phyloP scores from a whole-genome alignment of 257 asterid genomes.

The Eustoma russellianum region DNA sequence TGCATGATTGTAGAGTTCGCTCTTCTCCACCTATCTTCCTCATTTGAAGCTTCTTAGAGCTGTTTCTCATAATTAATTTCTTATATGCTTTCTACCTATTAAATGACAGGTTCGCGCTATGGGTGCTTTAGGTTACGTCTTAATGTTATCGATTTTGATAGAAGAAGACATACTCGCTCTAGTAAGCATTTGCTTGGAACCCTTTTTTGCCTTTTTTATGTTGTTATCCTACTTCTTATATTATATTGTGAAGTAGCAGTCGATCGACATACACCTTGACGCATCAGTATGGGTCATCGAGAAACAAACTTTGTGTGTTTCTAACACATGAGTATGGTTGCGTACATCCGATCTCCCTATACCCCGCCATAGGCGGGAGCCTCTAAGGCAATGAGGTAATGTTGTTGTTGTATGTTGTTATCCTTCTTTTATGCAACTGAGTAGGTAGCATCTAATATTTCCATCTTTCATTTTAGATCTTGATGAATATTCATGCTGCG shows the following conservation, averaged over 20 bases:
- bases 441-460: neutral
- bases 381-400: no score
- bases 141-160: conserved; percentile 67
- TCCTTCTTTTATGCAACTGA: neutral
- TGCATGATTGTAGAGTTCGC: conserved; percentile 59
- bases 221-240: no score
- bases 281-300: no score
- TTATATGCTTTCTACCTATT: neutral
- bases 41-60: conserved; percentile 4
- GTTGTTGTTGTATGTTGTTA: no score
- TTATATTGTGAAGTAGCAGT: no score
- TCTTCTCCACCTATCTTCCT: conserved; percentile 14
- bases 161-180: conserved; percentile 86
- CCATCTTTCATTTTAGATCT: conserved; percentile 41
- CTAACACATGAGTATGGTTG: no score
- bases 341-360: no score
- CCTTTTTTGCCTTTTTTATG: no score
- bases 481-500: conserved; percentile 71
- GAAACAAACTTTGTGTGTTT: no score
- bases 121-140: conserved; percentile 77
- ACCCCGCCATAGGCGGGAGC: no score
- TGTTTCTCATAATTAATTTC: conserved; percentile 6
- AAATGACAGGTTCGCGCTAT: conserved; percentile 69
- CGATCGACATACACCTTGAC: no score
- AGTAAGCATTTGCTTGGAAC: conserved; percentile 29